These are phyloP conservation scores for Crithidia fasciculata DNA, from an alignment of 208 protist genomes.

Conservation along the genomic window DNA sequence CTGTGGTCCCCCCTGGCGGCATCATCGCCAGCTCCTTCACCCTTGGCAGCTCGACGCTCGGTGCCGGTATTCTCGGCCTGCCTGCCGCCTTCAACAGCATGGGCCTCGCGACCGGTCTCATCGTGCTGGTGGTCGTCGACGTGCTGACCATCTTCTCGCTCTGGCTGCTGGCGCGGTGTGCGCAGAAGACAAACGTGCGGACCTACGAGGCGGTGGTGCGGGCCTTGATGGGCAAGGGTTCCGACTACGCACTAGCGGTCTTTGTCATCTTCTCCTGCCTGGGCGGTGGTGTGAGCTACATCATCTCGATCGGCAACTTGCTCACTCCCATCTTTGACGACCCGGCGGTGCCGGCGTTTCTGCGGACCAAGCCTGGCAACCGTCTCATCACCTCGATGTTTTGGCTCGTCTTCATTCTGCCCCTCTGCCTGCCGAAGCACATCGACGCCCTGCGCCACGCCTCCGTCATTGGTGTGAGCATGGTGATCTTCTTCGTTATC, in stretches of 20 bases:
- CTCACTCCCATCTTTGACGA: slow-evolving; percentile 55
- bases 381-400: slow-evolving; percentile 52
- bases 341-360: slow-evolving; percentile 34
- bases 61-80: slow-evolving; percentile 70
- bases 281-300: slow-evolving; percentile 70
- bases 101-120: slow-evolving; percentile 46
- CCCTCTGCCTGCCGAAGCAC: slow-evolving; percentile 58
- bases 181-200: slow-evolving; percentile 34
- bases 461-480: slow-evolving; percentile 52
- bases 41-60: slow-evolving; percentile 57
- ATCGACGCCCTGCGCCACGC: slow-evolving; percentile 72
- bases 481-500: slow-evolving; percentile 68
- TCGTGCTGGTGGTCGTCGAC: slow-evolving; percentile 47
- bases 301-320: slow-evolving; percentile 68
- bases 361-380: slow-evolving; percentile 36
- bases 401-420: slow-evolving; percentile 69
- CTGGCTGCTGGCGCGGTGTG: slow-evolving; percentile 45
- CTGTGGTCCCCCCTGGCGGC: slow-evolving; percentile 62
- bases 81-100: slow-evolving; percentile 64
- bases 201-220: slow-evolving; percentile 53
- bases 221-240: slow-evolving; percentile 26
- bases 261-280: slow-evolving; percentile 50
- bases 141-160: slow-evolving; percentile 70
- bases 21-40: slow-evolving; percentile 64
- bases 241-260: slow-evolving; percentile 33